A percentile compares a stretch with the other conserved stretches of the same genome.
Evolutionary conservation across 257 asterid species (phyloP).

Genomic region (Linderniella brevidens): DNA sequence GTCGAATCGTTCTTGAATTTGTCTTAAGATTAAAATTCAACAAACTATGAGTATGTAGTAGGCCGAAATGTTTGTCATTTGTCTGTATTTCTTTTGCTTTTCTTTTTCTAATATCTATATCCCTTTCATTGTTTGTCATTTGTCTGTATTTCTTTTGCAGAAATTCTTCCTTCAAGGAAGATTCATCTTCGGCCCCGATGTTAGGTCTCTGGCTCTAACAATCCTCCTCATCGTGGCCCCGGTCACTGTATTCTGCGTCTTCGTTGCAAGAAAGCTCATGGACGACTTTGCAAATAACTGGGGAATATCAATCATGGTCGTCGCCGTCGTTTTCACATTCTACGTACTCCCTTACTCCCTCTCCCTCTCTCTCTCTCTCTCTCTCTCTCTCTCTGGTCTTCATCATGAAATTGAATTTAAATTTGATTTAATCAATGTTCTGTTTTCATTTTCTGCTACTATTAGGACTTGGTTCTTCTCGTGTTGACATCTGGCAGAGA

Average conservation of each 20-base stretch:
- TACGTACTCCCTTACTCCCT: constrained; percentile 36
- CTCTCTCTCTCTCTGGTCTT: constrained; percentile 1
- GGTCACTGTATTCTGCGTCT: constrained; percentile 56
- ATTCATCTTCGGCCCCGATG: constrained; percentile 90
- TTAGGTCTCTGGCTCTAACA: constrained; percentile 71
- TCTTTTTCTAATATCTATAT: not conserved
- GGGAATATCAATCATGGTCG: constrained; percentile 66
- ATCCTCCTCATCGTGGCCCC: constrained; percentile 83
- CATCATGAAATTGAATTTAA: not conserved
- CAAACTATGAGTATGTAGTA: too few relatives aligned
- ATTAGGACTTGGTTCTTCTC: constrained; percentile 81
- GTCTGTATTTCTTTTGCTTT: not conserved
- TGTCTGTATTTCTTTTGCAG: constrained; percentile 34
- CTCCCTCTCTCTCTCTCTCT: constrained; percentile 8
- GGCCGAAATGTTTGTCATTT: not conserved
- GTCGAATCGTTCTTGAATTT: too few relatives aligned
- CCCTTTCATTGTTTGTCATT: constrained; percentile 9
- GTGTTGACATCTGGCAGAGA: constrained; percentile 94
- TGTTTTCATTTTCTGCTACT: constrained; percentile 3
- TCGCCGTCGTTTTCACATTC: constrained; percentile 53
- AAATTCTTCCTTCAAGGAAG: constrained; percentile 76
- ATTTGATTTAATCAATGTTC: not conserved
- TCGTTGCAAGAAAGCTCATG: constrained; percentile 77
- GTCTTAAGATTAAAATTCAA: too few relatives aligned
- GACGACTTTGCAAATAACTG: constrained; percentile 46